phyloP scores from a whole-genome alignment of 2,329 filamentous ascomycete genomes.

The Zalaria sp. region DNA sequence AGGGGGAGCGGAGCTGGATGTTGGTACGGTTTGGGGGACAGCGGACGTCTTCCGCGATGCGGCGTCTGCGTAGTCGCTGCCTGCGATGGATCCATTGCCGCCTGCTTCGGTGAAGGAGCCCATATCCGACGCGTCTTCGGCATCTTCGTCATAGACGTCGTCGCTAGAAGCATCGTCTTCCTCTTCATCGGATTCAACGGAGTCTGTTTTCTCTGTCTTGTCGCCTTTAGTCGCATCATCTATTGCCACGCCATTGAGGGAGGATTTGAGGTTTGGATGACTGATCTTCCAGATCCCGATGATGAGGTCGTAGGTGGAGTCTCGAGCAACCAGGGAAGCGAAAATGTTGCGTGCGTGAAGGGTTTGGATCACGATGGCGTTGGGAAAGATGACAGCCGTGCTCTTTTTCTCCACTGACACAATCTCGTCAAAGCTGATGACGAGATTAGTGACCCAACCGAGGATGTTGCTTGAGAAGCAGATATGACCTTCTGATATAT shows the following conservation, averaged over 20 bases:
- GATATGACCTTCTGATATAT: conserved; percentile 92
- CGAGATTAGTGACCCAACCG: conserved; percentile 92
- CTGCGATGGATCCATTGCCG: conserved; percentile 34
- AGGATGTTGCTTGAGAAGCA: conserved; percentile 99
- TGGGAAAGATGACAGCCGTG: conserved; percentile 90
- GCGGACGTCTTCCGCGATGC: conserved; percentile 60
- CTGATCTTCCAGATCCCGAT: conserved; percentile 98
- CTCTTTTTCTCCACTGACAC: conserved; percentile 94
- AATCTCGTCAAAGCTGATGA: conserved; percentile 97
- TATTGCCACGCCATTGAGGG: conserved; percentile 73
- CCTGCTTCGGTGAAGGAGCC: conserved; percentile 48
- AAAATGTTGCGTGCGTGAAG: conserved; percentile 92
- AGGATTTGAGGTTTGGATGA: conserved; percentile 82
- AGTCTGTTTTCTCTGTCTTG: conserved; percentile 77
- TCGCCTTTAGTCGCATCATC: conserved; percentile 67
- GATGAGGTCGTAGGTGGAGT: conserved; percentile 92
- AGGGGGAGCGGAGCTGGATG: conserved; percentile 21
- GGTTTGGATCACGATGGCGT: conserved; percentile 92
- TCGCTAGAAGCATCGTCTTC: conserved; percentile 55
- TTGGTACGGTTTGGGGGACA: conserved; percentile 20
- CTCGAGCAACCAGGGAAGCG: conserved; percentile 84
- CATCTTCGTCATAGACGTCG: conserved; percentile 64
- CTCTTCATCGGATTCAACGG: conserved; percentile 31
- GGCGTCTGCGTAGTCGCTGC: conserved; percentile 33
- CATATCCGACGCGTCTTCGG: conserved; percentile 47